Percentiles rank a stretch among this genome's conserved stretches.
Evolutionary conservation across 2,329 filamentous ascomycete species (phyloP).

Genomic region (Akanthomyces dipterigenus): DNA sequence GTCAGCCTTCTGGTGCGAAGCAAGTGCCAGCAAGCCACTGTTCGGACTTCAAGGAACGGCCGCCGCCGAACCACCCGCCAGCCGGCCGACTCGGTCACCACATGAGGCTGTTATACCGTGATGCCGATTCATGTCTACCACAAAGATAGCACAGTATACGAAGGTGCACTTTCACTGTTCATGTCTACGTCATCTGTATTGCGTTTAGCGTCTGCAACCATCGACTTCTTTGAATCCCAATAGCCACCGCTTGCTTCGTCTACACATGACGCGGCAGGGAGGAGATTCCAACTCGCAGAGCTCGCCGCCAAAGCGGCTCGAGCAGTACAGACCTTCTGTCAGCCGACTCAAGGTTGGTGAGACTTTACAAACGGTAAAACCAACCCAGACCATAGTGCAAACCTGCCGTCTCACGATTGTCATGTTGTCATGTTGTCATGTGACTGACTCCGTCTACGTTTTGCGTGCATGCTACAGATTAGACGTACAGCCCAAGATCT

Average conservation of each 20-base stretch:
- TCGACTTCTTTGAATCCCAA: not conserved
- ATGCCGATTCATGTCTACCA: not conserved
- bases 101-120: not conserved
- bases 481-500: constrained; percentile 9
- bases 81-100: no score
- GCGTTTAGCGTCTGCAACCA: not conserved
- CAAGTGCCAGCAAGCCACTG: not conserved
- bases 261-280: constrained; percentile 3
- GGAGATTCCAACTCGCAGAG: not conserved
- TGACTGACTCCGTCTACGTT: not conserved
- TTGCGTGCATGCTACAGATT: not conserved
- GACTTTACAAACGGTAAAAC: constrained; percentile 6
- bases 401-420: not conserved
- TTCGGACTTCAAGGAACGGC: not conserved
- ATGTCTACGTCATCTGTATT: not conserved
- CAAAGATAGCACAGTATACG: not conserved
- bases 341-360: constrained; percentile 10
- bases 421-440: no score
- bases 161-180: not conserved
- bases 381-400: not conserved
- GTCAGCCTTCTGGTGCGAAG: not conserved
- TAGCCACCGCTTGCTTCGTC: not conserved
- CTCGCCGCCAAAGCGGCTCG: not conserved
- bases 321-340: not conserved
- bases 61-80: not conserved